Percentiles rank a stretch among this genome's conserved stretches.
phyloP scores from a whole-genome alignment of 306 rosid species.

The Casuarina equisetifolia region DNA sequence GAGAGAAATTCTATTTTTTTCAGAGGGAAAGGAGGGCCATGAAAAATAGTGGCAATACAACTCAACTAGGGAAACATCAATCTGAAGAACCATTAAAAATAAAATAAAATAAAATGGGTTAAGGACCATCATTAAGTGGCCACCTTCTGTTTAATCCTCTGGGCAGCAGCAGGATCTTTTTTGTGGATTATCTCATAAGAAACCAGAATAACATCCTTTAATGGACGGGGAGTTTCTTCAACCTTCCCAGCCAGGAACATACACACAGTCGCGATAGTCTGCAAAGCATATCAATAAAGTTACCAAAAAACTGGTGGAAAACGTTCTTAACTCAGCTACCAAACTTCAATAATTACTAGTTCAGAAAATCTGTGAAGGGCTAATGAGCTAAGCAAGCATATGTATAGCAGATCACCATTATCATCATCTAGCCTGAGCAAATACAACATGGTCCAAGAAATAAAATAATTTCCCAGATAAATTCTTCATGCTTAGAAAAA shows the following conservation, averaged over 20 bases:
- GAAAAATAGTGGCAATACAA: background rate
- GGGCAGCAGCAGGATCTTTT: constrained; percentile 88
- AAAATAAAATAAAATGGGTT: constrained; percentile 10
- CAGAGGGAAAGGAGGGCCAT: background rate
- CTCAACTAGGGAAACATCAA: constrained; percentile 17
- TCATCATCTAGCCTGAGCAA: background rate
- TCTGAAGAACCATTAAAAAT: constrained; percentile 1
- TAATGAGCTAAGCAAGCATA: background rate
- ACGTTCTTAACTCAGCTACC: background rate
- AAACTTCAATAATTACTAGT: background rate
- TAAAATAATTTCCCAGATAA: background rate
- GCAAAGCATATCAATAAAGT: constrained; percentile 44
- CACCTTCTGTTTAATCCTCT: constrained; percentile 95
- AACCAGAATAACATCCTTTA: constrained; percentile 89
- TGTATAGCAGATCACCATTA: background rate
- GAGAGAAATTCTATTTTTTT: background rate
- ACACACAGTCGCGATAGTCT: constrained; percentile 95
- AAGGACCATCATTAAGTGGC: constrained; percentile 15
- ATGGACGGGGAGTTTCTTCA: constrained; percentile 98
- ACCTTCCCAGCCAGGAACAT: constrained; percentile 99
- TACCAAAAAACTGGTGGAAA: constrained; percentile 20
- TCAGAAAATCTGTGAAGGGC: background rate
- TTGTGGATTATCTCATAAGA: constrained; percentile 90
- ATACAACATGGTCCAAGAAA: background rate
- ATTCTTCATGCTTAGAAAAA: background rate